Evolutionary conservation across 148 eudicot species (phyloP).

Genomic region (Rhododendron ferrugineum): DNA sequence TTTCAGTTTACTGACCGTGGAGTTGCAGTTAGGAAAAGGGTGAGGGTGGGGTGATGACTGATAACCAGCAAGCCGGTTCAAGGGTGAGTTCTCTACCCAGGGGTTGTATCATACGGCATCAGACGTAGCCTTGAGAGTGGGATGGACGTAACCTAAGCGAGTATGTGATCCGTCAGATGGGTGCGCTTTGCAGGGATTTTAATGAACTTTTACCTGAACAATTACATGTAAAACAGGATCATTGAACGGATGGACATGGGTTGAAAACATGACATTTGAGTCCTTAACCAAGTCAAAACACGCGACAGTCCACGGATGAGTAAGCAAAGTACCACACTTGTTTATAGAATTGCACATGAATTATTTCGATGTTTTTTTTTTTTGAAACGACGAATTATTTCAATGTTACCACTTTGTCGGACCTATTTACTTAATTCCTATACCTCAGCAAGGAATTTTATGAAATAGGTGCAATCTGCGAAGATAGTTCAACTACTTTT

Average conservation of each 20-base stretch:
- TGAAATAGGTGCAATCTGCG: background rate
- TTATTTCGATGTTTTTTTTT: background rate
- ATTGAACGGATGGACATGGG: background rate
- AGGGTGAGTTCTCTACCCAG: background rate
- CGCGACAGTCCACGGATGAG: background rate
- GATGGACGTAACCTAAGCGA: background rate
- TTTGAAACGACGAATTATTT: background rate
- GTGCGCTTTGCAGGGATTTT: background rate
- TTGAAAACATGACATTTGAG: background rate
- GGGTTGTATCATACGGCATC: background rate
- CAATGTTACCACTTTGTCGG: background rate
- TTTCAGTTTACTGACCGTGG: background rate
- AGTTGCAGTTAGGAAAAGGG: background rate
- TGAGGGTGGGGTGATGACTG: background rate
- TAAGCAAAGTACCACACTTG: background rate
- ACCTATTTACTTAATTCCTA: background rate
- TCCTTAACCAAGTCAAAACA: background rate
- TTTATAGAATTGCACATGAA: background rate
- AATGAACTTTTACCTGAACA: background rate
- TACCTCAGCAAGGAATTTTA: background rate
- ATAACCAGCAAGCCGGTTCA: background rate
- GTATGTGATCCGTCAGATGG: too few relatives aligned
- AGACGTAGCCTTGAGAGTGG: background rate
- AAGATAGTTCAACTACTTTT: background rate
- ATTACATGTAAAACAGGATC: background rate